Evolutionary conservation across 305 asterid genomes (phyloP).

Genomic region (Fraxinus baroniana): DNA sequence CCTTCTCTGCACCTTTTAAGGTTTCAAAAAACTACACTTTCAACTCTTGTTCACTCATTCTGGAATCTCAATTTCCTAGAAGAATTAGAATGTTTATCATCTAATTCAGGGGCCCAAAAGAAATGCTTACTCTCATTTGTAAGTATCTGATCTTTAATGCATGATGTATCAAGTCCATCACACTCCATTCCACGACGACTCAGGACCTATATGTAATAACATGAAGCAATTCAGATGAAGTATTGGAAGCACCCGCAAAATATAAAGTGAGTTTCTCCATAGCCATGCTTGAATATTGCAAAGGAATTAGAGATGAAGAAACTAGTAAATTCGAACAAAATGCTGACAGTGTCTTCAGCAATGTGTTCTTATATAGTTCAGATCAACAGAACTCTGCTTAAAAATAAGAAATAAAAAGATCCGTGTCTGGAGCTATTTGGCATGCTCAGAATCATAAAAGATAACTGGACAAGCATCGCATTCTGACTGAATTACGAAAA

Average conservation of each 20-base stretch:
- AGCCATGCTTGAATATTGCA: slow-evolving; percentile 17
- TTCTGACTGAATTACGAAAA: not conserved
- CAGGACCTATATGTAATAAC: slow-evolving; percentile 51
- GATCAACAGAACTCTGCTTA: not conserved
- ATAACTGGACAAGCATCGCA: not conserved
- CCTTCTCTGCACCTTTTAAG: slow-evolving; percentile 69
- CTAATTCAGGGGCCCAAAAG: not conserved
- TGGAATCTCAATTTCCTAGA: slow-evolving; percentile 1
- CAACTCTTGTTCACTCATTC: slow-evolving; percentile 10
- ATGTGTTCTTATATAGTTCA: not conserved
- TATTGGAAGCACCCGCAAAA: slow-evolving; percentile 12
- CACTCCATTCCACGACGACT: slow-evolving; percentile 61
- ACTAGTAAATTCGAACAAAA: slow-evolving; percentile 8
- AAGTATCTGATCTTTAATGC: slow-evolving; percentile 58
- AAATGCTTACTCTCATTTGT: slow-evolving; percentile 58
- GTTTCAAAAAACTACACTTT: slow-evolving; percentile 20
- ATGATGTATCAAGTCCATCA: slow-evolving; percentile 55
- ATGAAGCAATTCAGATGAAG: not conserved
- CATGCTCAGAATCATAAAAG: not conserved
- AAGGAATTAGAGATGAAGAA: slow-evolving; percentile 7
- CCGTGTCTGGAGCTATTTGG: not conserved
- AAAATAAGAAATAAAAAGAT: not conserved
- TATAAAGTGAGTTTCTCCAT: not conserved
- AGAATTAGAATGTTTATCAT: slow-evolving; percentile 9
- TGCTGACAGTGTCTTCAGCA: not conserved